Conservation (phyloP, 176 grass and related monocot species). For the Alloteropsis semialata region DNA sequence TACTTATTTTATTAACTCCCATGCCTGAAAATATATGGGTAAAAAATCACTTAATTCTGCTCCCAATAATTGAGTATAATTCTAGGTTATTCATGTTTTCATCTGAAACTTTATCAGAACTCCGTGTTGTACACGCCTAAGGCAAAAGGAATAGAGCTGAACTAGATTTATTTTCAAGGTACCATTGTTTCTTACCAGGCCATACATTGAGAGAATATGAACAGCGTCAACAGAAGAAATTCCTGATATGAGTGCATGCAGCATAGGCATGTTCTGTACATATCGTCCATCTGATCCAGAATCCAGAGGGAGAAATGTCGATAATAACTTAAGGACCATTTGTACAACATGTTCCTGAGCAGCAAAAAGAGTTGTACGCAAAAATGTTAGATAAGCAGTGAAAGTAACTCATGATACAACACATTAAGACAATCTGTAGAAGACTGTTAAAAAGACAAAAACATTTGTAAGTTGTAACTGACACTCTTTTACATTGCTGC, state of each 20-base stretch:
- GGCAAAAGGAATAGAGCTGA: background rate
- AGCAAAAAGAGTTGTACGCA: constrained; percentile 10
- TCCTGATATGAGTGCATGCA: constrained; percentile 55
- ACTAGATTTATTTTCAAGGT: background rate
- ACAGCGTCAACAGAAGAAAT: constrained; percentile 61
- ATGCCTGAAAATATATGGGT: no score
- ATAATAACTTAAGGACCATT: constrained; percentile 61
- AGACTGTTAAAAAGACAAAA: background rate
- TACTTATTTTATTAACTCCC: no score
- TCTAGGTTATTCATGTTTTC: background rate
- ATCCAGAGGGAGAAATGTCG: constrained; percentile 29
- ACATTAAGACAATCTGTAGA: background rate
- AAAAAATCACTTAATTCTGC: background rate
- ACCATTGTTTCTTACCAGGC: constrained; percentile 56
- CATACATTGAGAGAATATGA: constrained; percentile 89
- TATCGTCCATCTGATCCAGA: constrained; percentile 38
- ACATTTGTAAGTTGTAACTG: background rate
- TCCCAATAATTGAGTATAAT: background rate
- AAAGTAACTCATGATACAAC: background rate
- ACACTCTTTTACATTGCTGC: constrained; percentile 4
- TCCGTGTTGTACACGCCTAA: background rate
- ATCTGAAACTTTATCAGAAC: background rate
- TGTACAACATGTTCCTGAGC: constrained; percentile 69
- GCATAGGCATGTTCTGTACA: constrained; percentile 59
- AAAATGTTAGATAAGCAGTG: background rate